Conservation (phyloP, 1,139 yeast genomes). For the Kodamaea sp. region DNA sequence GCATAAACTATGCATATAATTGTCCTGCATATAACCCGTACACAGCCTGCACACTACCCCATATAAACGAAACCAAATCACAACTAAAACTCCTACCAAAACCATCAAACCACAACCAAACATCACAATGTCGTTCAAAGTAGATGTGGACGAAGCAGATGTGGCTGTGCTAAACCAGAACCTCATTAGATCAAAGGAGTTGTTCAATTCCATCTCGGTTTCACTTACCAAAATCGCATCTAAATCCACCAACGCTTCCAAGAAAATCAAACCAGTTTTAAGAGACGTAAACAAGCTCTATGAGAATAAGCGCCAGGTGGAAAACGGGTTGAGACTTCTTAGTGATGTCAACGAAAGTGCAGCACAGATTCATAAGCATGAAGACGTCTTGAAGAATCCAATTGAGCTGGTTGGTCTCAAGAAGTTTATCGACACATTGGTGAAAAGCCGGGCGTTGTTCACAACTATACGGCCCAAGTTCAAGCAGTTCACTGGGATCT, state of each 20-base stretch:
- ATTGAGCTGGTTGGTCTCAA: conserved; percentile 41
- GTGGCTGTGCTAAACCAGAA: conserved; percentile 80
- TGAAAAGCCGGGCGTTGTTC: conserved; percentile 34
- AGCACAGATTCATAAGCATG: conserved; percentile 55
- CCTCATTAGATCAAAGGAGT: conserved; percentile 55
- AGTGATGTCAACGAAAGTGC: conserved; percentile 69
- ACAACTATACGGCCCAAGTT: conserved; percentile 40
- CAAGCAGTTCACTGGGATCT: conserved; percentile 50
- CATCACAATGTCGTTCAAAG: conserved; percentile 16
- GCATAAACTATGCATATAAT: too few species aligned
- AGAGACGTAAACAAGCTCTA: conserved; percentile 61
- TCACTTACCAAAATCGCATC: conserved; percentile 58
- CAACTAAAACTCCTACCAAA: too few species aligned
- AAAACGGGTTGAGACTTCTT: conserved; percentile 59
- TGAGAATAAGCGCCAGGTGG: conserved; percentile 58
- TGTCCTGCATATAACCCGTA: too few species aligned
- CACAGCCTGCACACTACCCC: too few species aligned
- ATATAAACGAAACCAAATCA: too few species aligned
- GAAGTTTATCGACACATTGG: conserved; percentile 41
- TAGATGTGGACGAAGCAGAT: conserved; percentile 82
- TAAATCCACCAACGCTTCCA: conserved; percentile 63
- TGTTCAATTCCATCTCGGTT: conserved; percentile 57
- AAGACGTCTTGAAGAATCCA: conserved; percentile 40
- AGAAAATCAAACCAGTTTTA: conserved; percentile 70
- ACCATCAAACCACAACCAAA: too few species aligned